A percentile compares a stretch with the other conserved stretches of the same genome.
phyloP scores from a whole-genome alignment of 768 basidiomycete genomes.

The Leccinum barrowsii region DNA sequence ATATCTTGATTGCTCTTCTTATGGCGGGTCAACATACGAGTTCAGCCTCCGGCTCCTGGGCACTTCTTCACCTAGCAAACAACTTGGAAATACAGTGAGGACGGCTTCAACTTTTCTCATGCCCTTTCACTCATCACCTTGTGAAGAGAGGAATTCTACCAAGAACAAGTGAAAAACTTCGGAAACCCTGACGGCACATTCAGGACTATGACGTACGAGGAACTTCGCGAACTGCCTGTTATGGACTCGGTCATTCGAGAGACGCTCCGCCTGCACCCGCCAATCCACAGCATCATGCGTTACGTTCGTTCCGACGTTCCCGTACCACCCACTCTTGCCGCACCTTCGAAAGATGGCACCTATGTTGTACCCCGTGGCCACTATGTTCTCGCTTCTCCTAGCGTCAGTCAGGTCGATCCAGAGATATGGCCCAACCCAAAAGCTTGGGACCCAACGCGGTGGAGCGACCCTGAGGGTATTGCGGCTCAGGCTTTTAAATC shows the following conservation, averaged over 20 bases:
- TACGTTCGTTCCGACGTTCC: slow-evolving; percentile 83
- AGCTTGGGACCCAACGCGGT: slow-evolving; percentile 78
- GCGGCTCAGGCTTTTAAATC: slow-evolving; percentile 74
- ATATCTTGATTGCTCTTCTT: slow-evolving; percentile 97
- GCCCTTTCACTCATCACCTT: not conserved
- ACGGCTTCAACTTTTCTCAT: not conserved
- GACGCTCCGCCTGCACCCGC: slow-evolving; percentile 89
- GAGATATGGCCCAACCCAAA: slow-evolving; percentile 69
- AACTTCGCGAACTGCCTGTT: slow-evolving; percentile 75
- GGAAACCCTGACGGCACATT: slow-evolving; percentile 76
- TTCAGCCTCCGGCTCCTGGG: slow-evolving; percentile 89
- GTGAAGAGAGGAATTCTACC: slow-evolving; percentile 72
- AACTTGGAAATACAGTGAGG: slow-evolving; percentile 72
- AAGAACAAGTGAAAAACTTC: slow-evolving; percentile 86
- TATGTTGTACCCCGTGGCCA: slow-evolving; percentile 90
- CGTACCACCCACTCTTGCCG: slow-evolving; percentile 75
- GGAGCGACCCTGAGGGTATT: slow-evolving; percentile 81
- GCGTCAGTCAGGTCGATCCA: slow-evolving; percentile 85
- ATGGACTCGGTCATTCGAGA: slow-evolving; percentile 91
- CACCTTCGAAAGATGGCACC: slow-evolving; percentile 66
- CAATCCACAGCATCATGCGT: slow-evolving; percentile 94
- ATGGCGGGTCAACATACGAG: slow-evolving; percentile 99
- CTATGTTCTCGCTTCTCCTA: slow-evolving; percentile 86
- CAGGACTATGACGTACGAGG: slow-evolving; percentile 80
- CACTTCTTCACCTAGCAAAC: slow-evolving; percentile 81